These are phyloP conservation scores for Coniophora puteana DNA, from an alignment of 1,284 basidiomycete species.

Conservation along the genomic window DNA sequence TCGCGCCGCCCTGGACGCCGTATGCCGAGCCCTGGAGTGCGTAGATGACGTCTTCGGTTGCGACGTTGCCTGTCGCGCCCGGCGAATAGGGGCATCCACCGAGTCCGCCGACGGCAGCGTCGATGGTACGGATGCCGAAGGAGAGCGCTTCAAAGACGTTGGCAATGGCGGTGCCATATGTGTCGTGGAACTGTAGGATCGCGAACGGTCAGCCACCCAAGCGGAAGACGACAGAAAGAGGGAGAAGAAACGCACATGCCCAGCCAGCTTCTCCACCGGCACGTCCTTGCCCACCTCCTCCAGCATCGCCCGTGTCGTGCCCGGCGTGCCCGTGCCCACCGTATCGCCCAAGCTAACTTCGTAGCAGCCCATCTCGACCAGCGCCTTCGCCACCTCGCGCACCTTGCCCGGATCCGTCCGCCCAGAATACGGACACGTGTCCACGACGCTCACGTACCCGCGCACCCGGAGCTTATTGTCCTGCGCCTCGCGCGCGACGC, in stretches of 20 bases:
- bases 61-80: constrained; percentile 91
- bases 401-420: constrained; percentile 67
- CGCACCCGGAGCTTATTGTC: constrained; percentile 70
- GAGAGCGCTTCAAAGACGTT: constrained; percentile 68
- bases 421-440: constrained; percentile 87
- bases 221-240: neutral
- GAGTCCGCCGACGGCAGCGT: constrained; percentile 80
- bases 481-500: constrained; percentile 61
- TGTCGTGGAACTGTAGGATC: constrained; percentile 81
- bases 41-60: constrained; percentile 89
- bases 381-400: constrained; percentile 63
- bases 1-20: constrained; percentile 17
- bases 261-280: constrained; percentile 66
- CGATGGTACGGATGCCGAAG: constrained; percentile 65
- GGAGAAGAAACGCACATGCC: constrained; percentile 48
- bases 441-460: constrained; percentile 85
- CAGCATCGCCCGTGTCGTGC: constrained; percentile 63
- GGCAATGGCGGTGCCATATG: constrained; percentile 79
- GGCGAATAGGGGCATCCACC: constrained; percentile 96
- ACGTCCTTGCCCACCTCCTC: constrained; percentile 65
- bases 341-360: constrained; percentile 93
- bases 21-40: constrained; percentile 41
- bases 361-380: constrained; percentile 91
- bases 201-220: neutral
- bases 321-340: constrained; percentile 82